Evolutionary conservation across 2,329 filamentous ascomycete genomes (phyloP), one percentile per base, ranked within the genome.

Genomic region (Huntiella moniliformis): DNA sequence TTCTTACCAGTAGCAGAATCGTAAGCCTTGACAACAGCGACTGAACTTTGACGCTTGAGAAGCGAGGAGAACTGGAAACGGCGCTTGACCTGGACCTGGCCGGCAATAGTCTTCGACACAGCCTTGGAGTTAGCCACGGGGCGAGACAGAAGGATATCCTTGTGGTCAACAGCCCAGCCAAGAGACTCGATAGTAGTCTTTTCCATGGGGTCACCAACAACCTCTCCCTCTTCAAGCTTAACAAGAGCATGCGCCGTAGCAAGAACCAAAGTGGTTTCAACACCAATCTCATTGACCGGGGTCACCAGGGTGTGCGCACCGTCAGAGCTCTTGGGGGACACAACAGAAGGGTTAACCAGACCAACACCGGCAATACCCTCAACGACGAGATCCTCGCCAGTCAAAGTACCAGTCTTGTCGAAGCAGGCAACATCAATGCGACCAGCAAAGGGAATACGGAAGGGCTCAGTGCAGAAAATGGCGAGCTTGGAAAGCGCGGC

Each of bases 131-230:
- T 60, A 16, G 65, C 60, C 11, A 64, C 58, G 2, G 67, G 61
- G 58, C 82, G 86, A 60, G 77, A 81, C 22, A 76, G 76, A 12
- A 98, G 72, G 31, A 73, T 78, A 56, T 98, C 88, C 53, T 94
- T 91, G 56, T 77, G 80, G 41, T 87, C 87, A n/a, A 98, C 71
- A 47, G 73, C 78, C 91, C 91, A 98, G 45, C 88, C 87, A 8
- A 98, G 77, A 47, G 88, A 86, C 42, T 72, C 68, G 22, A 98
- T 67, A 1, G 91, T 96, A 38, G 91, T 91, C 64, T 96, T 96
- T 59, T 98, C 91, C 91, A 98, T 98, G 2, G 91, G 91, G 57
- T 98, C 91, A 56, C 91, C 91, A 38, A 98, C 91, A 54, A 96
- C 81, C 10, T 98, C 91, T 15, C 91, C 91, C 60, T 98, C 91